Conservation (phyloP, 2,329 filamentous ascomycete genomes). For the Scytalidium lignicola region DNA sequence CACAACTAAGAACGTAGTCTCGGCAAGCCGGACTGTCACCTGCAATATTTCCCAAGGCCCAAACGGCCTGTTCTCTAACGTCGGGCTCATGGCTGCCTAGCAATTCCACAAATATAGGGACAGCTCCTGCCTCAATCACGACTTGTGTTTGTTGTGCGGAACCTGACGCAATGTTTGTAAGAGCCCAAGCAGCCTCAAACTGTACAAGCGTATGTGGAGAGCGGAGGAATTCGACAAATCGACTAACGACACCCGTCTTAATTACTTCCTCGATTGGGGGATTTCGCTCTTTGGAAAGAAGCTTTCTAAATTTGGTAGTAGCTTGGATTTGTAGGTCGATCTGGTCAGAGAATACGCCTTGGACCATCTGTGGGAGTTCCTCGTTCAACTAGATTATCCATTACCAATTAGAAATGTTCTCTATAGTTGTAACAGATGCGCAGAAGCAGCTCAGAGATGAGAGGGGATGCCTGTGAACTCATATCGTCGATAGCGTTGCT, state of each 20-base stretch:
- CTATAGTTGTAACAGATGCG: not conserved
- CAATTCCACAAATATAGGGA: conserved; percentile 97
- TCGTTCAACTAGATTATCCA: conserved; percentile 70
- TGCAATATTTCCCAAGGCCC: conserved; percentile 97
- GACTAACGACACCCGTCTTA: conserved; percentile 94
- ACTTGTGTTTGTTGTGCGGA: conserved; percentile 97
- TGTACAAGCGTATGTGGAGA: conserved; percentile 97
- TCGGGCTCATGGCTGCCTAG: conserved; percentile 94
- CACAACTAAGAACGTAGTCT: conserved; percentile 89
- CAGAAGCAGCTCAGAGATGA: not conserved
- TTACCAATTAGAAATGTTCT: not conserved
- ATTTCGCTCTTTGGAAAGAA: conserved; percentile 97
- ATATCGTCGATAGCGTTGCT: not conserved
- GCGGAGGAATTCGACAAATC: conserved; percentile 96
- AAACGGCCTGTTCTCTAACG: conserved; percentile 96
- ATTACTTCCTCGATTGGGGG: conserved; percentile 99
- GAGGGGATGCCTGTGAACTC: not conserved
- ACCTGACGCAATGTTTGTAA: conserved; percentile 98
- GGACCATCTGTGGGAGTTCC: conserved; percentile 96
- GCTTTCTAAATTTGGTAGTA: conserved; percentile 97
- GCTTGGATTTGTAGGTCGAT: conserved; percentile 97
- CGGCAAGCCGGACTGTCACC: conserved; percentile 97
- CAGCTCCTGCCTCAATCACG: conserved; percentile 95
- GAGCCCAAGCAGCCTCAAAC: conserved; percentile 97
- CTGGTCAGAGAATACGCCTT: conserved; percentile 96